phyloP scores from a whole-genome alignment of 2,329 filamentous ascomycete genomes.

The Furcasterigmium furcatum region DNA sequence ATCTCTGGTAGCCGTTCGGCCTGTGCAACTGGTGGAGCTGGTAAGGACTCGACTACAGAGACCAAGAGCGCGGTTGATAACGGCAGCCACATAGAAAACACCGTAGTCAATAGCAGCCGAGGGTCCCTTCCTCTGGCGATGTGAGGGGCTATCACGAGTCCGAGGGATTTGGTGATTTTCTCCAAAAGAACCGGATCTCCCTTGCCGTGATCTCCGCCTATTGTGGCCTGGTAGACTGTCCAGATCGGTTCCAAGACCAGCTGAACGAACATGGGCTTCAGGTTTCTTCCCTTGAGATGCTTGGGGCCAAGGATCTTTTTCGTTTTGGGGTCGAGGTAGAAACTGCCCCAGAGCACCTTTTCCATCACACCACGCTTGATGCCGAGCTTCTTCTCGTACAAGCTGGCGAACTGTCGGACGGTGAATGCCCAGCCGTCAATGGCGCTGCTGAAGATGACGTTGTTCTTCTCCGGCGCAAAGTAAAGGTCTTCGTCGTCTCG shows the following conservation, averaged over 20 bases:
- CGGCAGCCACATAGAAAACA: constrained; percentile 89
- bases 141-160: constrained; percentile 80
- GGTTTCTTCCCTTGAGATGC: constrained; percentile 83
- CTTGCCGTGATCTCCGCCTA: constrained; percentile 75
- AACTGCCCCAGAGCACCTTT: constrained; percentile 95
- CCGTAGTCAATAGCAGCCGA: constrained; percentile 75
- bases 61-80: constrained; percentile 90
- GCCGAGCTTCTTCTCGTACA: constrained; percentile 96
- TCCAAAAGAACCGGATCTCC: constrained; percentile 81
- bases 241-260: constrained; percentile 93
- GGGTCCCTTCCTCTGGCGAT: constrained; percentile 81
- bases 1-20: constrained; percentile 75
- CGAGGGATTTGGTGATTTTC: constrained; percentile 92
- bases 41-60: constrained; percentile 89
- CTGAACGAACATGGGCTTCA: constrained; percentile 98
- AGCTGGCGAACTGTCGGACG: constrained; percentile 83
- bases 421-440: constrained; percentile 99
- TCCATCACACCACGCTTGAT: constrained; percentile 87
- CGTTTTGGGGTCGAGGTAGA: constrained; percentile 93
- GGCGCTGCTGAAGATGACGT: constrained; percentile 97
- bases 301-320: constrained; percentile 89
- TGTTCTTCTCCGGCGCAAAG: constrained; percentile 97
- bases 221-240: constrained; percentile 91
- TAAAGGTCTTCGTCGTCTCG: constrained; percentile 95
- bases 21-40: constrained; percentile 79